phyloP scores from a whole-genome alignment of 2,329 filamentous ascomycete genomes.

The Capronia coronata region DNA sequence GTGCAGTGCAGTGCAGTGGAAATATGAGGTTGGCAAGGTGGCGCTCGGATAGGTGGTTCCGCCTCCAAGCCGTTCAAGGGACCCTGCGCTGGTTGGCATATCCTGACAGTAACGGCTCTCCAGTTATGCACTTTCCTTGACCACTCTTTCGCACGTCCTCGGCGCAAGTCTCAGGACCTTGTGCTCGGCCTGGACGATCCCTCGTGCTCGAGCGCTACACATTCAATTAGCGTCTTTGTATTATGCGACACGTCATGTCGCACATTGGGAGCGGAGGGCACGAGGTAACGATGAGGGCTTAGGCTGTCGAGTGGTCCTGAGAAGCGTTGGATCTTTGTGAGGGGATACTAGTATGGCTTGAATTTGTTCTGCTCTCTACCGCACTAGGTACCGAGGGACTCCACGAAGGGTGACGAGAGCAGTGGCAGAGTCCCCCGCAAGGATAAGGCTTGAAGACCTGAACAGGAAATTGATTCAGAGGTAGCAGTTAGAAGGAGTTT shows the following conservation, averaged over 20 bases:
- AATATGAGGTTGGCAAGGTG: background rate
- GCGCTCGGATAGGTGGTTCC: background rate
- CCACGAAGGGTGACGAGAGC: too few relatives aligned
- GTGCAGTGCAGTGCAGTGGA: background rate
- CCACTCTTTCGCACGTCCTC: background rate
- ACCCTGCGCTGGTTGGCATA: background rate
- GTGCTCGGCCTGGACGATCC: background rate
- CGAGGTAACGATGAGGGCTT: background rate
- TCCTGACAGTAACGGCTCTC: background rate
- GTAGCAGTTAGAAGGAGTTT: too few relatives aligned
- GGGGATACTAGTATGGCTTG: background rate
- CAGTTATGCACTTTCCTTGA: background rate
- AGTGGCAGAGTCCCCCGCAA: too few relatives aligned
- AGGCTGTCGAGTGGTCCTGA: background rate
- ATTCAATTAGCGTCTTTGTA: conserved; percentile 6
- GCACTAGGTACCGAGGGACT: too few relatives aligned
- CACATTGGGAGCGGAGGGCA: conserved; percentile 1
- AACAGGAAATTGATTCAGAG: too few relatives aligned
- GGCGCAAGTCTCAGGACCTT: too few relatives aligned
- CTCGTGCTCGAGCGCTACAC: background rate
- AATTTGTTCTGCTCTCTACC: too few relatives aligned
- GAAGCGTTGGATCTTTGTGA: background rate
- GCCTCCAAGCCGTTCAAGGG: background rate
- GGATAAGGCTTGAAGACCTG: too few relatives aligned
- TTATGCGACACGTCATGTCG: conserved; percentile 17